A percentile compares a stretch with the other conserved stretches of the same genome.
phyloP scores from a whole-genome alignment of 2,329 filamentous ascomycete genomes.

The Colletotrichum incanum region DNA sequence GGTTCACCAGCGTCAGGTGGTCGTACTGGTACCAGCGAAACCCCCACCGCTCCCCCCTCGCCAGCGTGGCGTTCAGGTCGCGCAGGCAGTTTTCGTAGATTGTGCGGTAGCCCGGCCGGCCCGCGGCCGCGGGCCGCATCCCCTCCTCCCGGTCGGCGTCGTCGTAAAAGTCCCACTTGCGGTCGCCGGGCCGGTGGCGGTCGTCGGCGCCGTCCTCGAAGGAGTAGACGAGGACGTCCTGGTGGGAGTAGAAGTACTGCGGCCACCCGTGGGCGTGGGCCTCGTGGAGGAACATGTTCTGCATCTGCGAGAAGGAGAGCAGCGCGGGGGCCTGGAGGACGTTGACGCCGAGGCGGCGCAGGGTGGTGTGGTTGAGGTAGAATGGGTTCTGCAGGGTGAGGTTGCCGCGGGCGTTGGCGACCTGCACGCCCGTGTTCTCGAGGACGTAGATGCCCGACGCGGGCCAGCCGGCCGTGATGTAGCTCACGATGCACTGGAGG shows the following conservation, averaged over 20 bases:
- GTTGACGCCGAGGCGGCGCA: constrained; percentile 67
- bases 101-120: constrained; percentile 57
- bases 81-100: constrained; percentile 59
- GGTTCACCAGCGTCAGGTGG: constrained; percentile 71
- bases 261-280: constrained; percentile 61
- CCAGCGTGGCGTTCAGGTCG: constrained; percentile 52
- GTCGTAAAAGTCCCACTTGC: constrained; percentile 43
- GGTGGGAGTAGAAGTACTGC: constrained; percentile 72
- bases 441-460: constrained; percentile 70
- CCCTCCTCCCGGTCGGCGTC: constrained; percentile 36
- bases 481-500: constrained; percentile 69
- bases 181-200: constrained; percentile 40
- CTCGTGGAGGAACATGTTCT: constrained; percentile 67
- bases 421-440: constrained; percentile 72
- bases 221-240: constrained; percentile 65
- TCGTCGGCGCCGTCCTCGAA: constrained; percentile 53
- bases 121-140: constrained; percentile 47
- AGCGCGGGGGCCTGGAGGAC: constrained; percentile 67
- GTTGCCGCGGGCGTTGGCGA: constrained; percentile 64
- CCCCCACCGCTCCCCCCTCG: constrained; percentile 61
- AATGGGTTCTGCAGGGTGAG: constrained; percentile 70
- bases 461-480: constrained; percentile 74
- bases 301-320: constrained; percentile 69
- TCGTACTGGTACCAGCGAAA: constrained; percentile 73
- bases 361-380: constrained; percentile 67